Evolutionary conservation across 139 green algal species (phyloP).

Genomic region (Picochlorum sp.): DNA sequence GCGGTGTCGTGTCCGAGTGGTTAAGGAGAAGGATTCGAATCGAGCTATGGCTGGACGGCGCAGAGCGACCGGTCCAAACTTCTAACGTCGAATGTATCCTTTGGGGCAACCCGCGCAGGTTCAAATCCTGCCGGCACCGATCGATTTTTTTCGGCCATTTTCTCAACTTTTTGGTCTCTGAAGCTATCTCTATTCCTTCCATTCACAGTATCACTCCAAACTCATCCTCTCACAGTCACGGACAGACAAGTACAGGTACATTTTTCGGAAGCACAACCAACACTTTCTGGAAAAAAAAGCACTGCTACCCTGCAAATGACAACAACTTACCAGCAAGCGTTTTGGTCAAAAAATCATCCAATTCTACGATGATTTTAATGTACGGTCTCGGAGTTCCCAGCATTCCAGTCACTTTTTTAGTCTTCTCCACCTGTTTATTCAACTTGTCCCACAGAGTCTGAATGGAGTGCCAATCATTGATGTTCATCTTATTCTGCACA

Average conservation of each 20-base stretch:
- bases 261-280: too few relatives aligned
- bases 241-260: too few relatives aligned
- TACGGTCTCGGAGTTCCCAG: constrained; percentile 63
- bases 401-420: constrained; percentile 32
- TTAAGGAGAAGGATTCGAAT: constrained; percentile 17
- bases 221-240: neutral
- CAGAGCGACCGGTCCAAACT: neutral
- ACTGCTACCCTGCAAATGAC: neutral
- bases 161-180: too few relatives aligned
- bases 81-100: neutral
- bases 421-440: constrained; percentile 96
- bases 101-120: constrained; percentile 13
- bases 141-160: neutral
- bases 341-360: constrained; percentile 84
- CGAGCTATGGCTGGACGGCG: neutral
- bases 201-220: too few relatives aligned
- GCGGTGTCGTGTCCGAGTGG: constrained; percentile 11
- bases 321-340: constrained; percentile 49
- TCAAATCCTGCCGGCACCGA: constrained; percentile 9
- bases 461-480: constrained; percentile 93
- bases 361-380: constrained; percentile 73
- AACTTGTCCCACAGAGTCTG: constrained; percentile 91
- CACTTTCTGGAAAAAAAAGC: neutral
- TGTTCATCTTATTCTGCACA: constrained; percentile 98
- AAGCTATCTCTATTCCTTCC: too few relatives aligned